Conservation (phyloP, 345 rosid species). For the Combretum micranthum region DNA sequence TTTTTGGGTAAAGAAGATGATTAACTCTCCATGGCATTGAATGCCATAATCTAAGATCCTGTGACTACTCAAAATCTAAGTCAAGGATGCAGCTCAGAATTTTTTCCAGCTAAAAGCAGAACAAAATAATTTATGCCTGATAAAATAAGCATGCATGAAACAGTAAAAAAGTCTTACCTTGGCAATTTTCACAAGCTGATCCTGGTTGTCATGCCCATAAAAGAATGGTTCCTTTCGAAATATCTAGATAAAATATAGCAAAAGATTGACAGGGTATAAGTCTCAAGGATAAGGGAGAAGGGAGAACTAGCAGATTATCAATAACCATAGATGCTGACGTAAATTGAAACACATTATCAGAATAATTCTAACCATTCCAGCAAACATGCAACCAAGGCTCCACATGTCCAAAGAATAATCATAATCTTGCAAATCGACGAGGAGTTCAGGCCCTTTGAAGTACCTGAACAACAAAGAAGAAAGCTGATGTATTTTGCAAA, state of each 20-base stretch:
- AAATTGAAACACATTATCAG: not conserved
- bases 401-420: constrained; percentile 98
- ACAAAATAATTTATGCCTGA: not conserved
- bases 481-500: constrained; percentile 1
- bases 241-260: constrained; percentile 34
- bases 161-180: constrained; percentile 45
- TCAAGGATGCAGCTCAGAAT: not conserved
- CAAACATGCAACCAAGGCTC: constrained; percentile 99
- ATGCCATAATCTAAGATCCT: too few relatives aligned
- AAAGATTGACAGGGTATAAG: constrained; percentile 5
- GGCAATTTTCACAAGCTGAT: constrained; percentile 92
- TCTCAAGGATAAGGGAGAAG: not conserved
- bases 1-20: too few relatives aligned
- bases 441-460: constrained; percentile 96
- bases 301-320: not conserved
- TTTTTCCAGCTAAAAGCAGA: not conserved
- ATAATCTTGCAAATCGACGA: constrained; percentile 91
- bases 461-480: constrained; percentile 36
- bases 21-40: too few relatives aligned
- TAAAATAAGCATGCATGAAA: not conserved
- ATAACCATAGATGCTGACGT: not conserved
- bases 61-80: too few relatives aligned
- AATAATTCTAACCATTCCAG: constrained; percentile 78
- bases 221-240: constrained; percentile 96
- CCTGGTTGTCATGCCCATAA: constrained; percentile 97